Base-by-base conservation (phyloP, 768 basidiomycete genomes). In the Royoungia palumana region DNA sequence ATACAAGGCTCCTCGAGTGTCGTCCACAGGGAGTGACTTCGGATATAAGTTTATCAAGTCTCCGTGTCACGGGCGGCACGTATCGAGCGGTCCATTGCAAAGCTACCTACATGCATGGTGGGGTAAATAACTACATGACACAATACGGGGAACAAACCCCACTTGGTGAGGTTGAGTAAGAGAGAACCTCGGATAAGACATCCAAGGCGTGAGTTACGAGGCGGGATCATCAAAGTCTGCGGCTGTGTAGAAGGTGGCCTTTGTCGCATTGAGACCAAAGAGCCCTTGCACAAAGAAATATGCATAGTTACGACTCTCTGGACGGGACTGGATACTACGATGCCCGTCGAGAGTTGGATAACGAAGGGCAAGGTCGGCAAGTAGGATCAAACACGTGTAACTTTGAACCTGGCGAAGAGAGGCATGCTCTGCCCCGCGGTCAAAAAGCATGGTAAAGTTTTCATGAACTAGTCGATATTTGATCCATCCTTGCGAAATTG, bases 201-300 rank as follows among this genome's bases (percentile, higher is more conserved):
- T 60, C 70, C 70, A 70, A 22, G 71, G 73, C 27, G 64, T 73
- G 50, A 75, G 71, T 70, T 71, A 74, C 35, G 70, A 69, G 17
- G 68, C 59, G n/a, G 70, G 69, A 44, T 58, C 58, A 37, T 53
- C 52, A 43, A 72, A 60, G 52, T 75, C 72, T 4, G 52, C 36
- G 39, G 72, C 62, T 16, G 62, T 62, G 4, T 56, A 49, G 44
- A 73, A 66, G 17, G 56, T 50, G 13, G 68, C 52, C 8, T 58
- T 60, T 47, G 66, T 59, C 14, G 56, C 50, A 8, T 47, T 24
- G 13, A 65, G 64, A 12, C 73, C 75, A 49, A 70, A 70, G 57
- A 71, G 70, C 0, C 72, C 71, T 27, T 64, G 50, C 34, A 63
- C 64, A 54, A 75, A 75, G 62, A 72, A 76, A 50, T 65, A 63